Base-by-base conservation (phyloP, 139 green algal species). In the Chlamydomonas urium region DNA sequence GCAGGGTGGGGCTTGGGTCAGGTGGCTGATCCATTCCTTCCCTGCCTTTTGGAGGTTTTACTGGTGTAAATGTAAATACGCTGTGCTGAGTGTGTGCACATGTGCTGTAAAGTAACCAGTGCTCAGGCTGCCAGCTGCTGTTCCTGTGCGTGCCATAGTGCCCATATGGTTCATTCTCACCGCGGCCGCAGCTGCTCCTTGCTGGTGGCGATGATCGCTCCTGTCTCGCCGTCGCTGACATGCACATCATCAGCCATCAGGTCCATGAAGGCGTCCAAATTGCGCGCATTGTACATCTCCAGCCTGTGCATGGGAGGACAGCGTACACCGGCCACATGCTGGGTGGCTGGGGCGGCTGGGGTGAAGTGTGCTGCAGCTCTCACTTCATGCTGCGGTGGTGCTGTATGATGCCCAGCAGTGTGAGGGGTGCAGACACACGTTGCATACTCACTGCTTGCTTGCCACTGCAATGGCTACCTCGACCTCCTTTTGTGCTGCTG, bases 231-330 rank as follows among this genome's bases (percentile, higher is more conserved):
- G n/a, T 81, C 75, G 1, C 8, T 26, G 1, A 72, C 75, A 0
- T 66, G 1, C 0, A 81, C 61, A 28, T 81, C 75, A 2, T 76
- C 75, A 1, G 75, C 67, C 14, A 76, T 73, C 1, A 81, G 10
- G 3, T 70, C 62, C 75, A 81, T 76, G 31, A 76, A 76, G 1
- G 31, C 28, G 5, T 76, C 69, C 23, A 80, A 45, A 24, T 76
- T 31, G 0, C 69, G 38, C 8, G 75, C 50, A 48, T 81, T 81
- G 50, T 81, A 81, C 19, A 72, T 61, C 32, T 76, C 75, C n/a
- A 81, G 36, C 62, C 73, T 72, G 53, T 26, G 6, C n/a, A n/a
- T n/a, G n/a, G n/a, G n/a, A n/a, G n/a, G n/a, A n/a, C n/a, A n/a
- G n/a, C n/a, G n/a, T n/a, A n/a, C n/a, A n/a, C n/a, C n/a, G n/a